Base-by-base conservation (phyloP, 768 basidiomycete species). In the Boletus barrowsii region DNA sequence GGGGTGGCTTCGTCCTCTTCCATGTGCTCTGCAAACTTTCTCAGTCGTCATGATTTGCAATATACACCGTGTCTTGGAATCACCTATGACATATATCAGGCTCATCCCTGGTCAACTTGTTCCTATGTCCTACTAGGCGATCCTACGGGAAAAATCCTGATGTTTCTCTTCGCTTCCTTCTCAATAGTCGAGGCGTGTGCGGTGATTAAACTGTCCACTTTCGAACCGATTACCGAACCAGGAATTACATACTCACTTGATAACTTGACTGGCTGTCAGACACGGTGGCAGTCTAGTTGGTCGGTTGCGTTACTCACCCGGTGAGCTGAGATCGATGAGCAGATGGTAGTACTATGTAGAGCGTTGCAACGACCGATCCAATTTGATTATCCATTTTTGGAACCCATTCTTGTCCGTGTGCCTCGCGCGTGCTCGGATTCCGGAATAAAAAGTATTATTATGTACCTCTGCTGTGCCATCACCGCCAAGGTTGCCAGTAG, bases 1-100 rank as follows among this genome's bases (percentile, higher is more conserved):
- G 83, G 76, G 0, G 80, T 81, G 14, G 81, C 76, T 55, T 94
- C 94, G 67, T 98, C 95, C 47, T 94, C 92, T 68, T 98, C 95
- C 88, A 98, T 93, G 66, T 95, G 93, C 60, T 95, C 93, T 92
- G 54, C 18, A 10, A 9, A 37, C 30, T 46, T 9, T 26, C n/a
- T 64, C 51, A 53, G 55, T 33, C 30, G 14, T 45, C 17, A 33
- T 11, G 20, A 43, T 37, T 43, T 15, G 43, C 24, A 13, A 36
- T 18, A 10, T 13, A 17, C 10, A 35, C 17, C 2, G 32, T 29
- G 15, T 20, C 24, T 9, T n/a, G 33, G 36, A 62, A 70, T 47
- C 45, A 83, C 84, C 84, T 47, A 86, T 84, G 47, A 82, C 79
- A 67, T 83, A 87, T 54, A 73, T 72, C 60, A 76, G 77, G 5